These are phyloP conservation scores for Xylaria multiplex DNA, from an alignment of 2,329 filamentous ascomycete species.

Conservation along the genomic window DNA sequence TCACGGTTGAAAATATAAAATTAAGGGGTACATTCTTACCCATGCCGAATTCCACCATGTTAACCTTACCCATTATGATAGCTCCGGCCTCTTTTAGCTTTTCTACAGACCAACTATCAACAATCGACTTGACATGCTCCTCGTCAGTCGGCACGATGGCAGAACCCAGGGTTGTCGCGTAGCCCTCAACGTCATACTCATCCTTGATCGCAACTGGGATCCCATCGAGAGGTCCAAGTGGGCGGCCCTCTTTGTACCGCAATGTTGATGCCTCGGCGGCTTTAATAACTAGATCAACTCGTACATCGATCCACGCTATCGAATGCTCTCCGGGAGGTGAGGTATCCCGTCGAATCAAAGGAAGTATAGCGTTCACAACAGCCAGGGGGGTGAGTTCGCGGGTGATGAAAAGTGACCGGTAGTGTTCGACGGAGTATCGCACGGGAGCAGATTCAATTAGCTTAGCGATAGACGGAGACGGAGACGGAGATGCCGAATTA, in stretches of 20 bases:
- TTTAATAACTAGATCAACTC: slow-evolving; percentile 53
- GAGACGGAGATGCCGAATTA: slow-evolving; percentile 7
- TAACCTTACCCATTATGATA: slow-evolving; percentile 76
- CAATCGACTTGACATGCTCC: slow-evolving; percentile 46
- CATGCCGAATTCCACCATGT: slow-evolving; percentile 80
- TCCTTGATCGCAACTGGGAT: slow-evolving; percentile 81
- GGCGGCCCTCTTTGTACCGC: slow-evolving; percentile 62
- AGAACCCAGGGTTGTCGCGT: slow-evolving; percentile 72
- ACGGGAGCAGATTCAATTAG: slow-evolving; percentile 12
- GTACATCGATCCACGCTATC: slow-evolving; percentile 57
- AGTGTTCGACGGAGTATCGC: slow-evolving; percentile 55
- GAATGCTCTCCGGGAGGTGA: slow-evolving; percentile 53
- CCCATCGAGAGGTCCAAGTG: slow-evolving; percentile 74
- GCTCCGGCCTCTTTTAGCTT: slow-evolving; percentile 77
- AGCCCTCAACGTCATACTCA: slow-evolving; percentile 79
- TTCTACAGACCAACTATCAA: slow-evolving; percentile 75
- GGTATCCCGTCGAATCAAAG: slow-evolving; percentile 53
- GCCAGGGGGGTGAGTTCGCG: slow-evolving; percentile 59
- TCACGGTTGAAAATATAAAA: background rate
- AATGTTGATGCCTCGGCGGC: slow-evolving; percentile 58
- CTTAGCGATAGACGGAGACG: background rate
- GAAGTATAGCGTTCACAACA: slow-evolving; percentile 57
- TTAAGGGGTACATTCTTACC: slow-evolving; percentile 56
- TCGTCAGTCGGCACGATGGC: slow-evolving; percentile 42
- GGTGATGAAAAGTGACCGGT: slow-evolving; percentile 56